Conservation (phyloP, 1,139 yeast genomes). For the Geotrichum phurueaensis region DNA sequence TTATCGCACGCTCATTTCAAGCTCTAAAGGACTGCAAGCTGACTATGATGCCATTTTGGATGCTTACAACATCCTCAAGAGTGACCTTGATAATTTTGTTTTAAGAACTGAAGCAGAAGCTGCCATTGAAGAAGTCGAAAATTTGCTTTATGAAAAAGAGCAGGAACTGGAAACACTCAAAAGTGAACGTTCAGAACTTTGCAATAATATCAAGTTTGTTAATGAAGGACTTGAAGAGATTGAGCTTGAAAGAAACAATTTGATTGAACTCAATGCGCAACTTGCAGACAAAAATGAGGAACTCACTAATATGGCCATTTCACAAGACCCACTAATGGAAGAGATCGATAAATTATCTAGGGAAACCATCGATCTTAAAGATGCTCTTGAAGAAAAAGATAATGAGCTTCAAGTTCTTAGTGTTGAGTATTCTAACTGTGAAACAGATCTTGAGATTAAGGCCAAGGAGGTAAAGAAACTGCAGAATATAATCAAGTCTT, state of each 20-base stretch:
- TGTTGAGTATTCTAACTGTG: conserved; percentile 11
- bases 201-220: conserved; percentile 3
- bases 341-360: not conserved
- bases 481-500: conserved; percentile 11
- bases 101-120: conserved; percentile 7
- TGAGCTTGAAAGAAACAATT: conserved; percentile 3
- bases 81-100: conserved; percentile 5
- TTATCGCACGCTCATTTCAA: not conserved
- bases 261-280: not conserved
- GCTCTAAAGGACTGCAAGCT: not conserved
- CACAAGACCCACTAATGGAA: not conserved
- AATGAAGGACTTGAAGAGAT: conserved; percentile 7
- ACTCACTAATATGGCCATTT: not conserved
- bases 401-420: conserved; percentile 7
- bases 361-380: not conserved
- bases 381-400: conserved; percentile 4
- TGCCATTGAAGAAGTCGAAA: conserved; percentile 7
- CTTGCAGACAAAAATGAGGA: conserved; percentile 5
- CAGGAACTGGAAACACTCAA: conserved; percentile 7
- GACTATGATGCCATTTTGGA: conserved; percentile 9
- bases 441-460: conserved; percentile 11
- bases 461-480: conserved; percentile 8
- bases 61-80: not conserved
- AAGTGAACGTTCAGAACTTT: conserved; percentile 3
- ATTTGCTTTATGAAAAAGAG: conserved; percentile 12